Percentiles rank a stretch among this genome's conserved stretches.
Evolutionary conservation across 306 rosid species (phyloP).

Genomic region (Quercus glauca): DNA sequence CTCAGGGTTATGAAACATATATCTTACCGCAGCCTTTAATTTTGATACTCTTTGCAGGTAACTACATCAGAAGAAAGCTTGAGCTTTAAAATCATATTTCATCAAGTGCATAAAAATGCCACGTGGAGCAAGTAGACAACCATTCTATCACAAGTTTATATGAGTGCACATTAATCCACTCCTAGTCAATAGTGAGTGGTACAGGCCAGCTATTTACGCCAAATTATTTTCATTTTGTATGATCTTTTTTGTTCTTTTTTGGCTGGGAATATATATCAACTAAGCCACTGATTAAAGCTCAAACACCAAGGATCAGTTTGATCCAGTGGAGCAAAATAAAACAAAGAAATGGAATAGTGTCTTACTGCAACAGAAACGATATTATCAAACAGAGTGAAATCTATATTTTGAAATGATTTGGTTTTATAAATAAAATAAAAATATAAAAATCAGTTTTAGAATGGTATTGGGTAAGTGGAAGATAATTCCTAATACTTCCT

Average conservation of each 20-base stretch:
- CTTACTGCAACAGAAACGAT: not conserved
- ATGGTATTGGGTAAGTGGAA: too few relatives aligned
- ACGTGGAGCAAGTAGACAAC: not conserved
- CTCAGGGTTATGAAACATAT: conserved; percentile 92
- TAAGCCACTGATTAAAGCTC: not conserved
- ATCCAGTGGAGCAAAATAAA: too few relatives aligned
- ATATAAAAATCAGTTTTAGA: not conserved
- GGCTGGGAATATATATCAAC: not conserved
- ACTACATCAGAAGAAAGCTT: conserved; percentile 50
- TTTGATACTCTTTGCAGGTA: conserved; percentile 95
- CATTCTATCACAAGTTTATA: not conserved
- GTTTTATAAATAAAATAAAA: not conserved
- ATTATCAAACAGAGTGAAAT: not conserved
- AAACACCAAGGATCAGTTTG: not conserved
- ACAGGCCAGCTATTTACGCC: not conserved
- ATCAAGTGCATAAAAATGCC: not conserved
- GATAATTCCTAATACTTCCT: too few relatives aligned
- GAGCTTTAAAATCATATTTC: not conserved
- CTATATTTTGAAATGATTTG: not conserved
- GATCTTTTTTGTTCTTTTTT: not conserved
- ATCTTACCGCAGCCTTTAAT: conserved; percentile 74
- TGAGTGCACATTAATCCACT: not conserved
- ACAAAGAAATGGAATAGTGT: not conserved
- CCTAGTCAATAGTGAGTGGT: not conserved
- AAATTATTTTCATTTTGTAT: not conserved